Conservation (phyloP, 1,284 basidiomycete species). For the Cryptococcus jaspeensis region DNA sequence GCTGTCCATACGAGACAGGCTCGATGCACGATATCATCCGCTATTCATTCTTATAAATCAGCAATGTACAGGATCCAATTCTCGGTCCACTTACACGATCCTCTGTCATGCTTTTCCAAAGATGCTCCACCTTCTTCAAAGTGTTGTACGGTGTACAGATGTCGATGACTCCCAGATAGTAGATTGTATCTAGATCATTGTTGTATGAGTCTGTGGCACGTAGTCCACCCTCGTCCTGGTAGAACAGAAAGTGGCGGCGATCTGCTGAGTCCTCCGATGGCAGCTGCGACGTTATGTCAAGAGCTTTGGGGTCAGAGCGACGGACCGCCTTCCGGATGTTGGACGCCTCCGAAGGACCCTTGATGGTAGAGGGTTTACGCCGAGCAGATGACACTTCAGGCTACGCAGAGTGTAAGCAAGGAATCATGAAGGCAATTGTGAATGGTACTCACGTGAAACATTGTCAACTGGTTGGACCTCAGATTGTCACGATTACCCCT, state of each 20-base stretch:
- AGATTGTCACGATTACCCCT: constrained; percentile 89
- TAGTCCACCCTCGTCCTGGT: constrained; percentile 93
- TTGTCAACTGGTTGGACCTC: constrained; percentile 80
- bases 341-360: constrained; percentile 67
- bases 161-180: constrained; percentile 93
- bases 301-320: constrained; percentile 72
- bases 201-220: constrained; percentile 86
- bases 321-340: constrained; percentile 83
- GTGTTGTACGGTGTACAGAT: constrained; percentile 84
- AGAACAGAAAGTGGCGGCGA: constrained; percentile 84
- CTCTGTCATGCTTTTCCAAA: constrained; percentile 86
- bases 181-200: constrained; percentile 71
- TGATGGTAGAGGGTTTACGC: constrained; percentile 61
- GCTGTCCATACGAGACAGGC: constrained; percentile 75
- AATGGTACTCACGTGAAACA: constrained; percentile 70
- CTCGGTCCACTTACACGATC: constrained; percentile 66
- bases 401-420: constrained; percentile 48
- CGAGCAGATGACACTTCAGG: constrained; percentile 61
- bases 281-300: constrained; percentile 64
- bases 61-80: neutral
- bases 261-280: constrained; percentile 68
- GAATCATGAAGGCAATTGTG: neutral
- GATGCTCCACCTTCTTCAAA: constrained; percentile 79
- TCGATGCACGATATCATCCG: constrained; percentile 91
- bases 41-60: constrained; percentile 51